Percentiles rank a stretch among this genome's conserved stretches.
Evolutionary conservation across 108 stramenopile species (phyloP).

Genomic region (Cyclotella cryptica): DNA sequence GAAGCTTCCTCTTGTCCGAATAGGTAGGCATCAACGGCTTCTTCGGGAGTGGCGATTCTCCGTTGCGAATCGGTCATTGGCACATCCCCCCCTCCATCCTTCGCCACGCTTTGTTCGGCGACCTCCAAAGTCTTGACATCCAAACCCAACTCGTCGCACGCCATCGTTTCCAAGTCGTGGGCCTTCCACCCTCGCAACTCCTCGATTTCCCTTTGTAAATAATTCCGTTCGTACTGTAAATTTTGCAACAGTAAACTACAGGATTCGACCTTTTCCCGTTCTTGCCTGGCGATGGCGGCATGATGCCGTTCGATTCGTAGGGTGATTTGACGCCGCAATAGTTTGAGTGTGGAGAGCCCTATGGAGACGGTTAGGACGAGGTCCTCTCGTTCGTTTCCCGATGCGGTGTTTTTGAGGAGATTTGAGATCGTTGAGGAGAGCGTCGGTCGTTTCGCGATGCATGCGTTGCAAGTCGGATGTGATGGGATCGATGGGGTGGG

Average conservation of each 20-base stretch:
- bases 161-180: conserved; percentile 43
- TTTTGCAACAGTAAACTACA: conserved; percentile 45
- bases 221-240: conserved; percentile 48
- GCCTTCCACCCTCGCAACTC: conserved; percentile 25
- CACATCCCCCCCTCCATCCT: conserved; percentile 10
- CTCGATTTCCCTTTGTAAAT: conserved; percentile 41
- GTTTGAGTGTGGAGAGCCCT: conserved; percentile 44
- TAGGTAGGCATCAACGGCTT: conserved; percentile 42
- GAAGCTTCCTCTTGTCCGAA: conserved; percentile 7
- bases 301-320: conserved; percentile 31
- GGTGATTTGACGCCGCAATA: conserved; percentile 42
- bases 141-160: conserved; percentile 38
- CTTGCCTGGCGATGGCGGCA: conserved; percentile 16
- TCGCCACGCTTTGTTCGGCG: no score
- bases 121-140: conserved; percentile 2
- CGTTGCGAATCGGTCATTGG: conserved; percentile 6
- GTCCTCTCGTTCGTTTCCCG: conserved; percentile 1
- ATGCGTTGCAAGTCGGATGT: background rate
- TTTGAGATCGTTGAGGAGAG: conserved; percentile 4
- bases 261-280: conserved; percentile 31
- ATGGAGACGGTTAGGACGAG: conserved; percentile 19
- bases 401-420: background rate
- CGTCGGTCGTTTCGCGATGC: conserved; percentile 1
- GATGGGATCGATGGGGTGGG: no score
- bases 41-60: conserved; percentile 33